Evolutionary conservation across 768 basidiomycete species (phyloP), one percentile per base, ranked within the genome.

Genomic region (Lyophyllum shimeji): DNA sequence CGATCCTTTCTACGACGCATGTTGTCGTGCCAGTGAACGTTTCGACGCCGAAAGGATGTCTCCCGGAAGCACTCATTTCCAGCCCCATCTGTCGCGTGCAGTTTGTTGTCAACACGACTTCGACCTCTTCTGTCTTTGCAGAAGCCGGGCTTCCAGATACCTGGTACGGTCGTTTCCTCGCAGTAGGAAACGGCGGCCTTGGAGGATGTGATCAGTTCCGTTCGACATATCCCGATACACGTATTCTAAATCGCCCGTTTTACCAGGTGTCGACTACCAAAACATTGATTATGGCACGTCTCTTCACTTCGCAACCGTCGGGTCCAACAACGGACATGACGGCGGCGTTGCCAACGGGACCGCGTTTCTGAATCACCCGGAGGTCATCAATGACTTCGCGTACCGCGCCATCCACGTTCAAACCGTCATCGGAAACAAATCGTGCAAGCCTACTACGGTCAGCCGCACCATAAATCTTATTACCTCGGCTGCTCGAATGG

Each of bases 311-410:
- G 58, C 58, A 8, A 42, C 53, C 11, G 44, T 59, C 23, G 34
- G 11, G 12, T 56, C 59, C 15, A 31, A 53, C 43, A 53, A 50
- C 8, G 52, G 52, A 2, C 55, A 56, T 24, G 48, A 53, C 25
- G 53, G 46, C 20, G 31, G 43, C 37, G 15, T 3, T 13, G 3
- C 34, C 34, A 17, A 5, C 6, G 54, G 23, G 5, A 7, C 12
- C 3, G 12, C 9, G 6, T 56, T 46, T 13, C n/a, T 59, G 13
- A 51, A 40, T 21, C 27, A 57, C n/a, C 39, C 48, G 24, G 46
- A 57, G 20, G 51, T 55, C 50, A 54, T 60, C 39, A 48, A 53
- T 12, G 56, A 53, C 48, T 56, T 56, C 24, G 40, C 52, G 1
- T 47, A 34, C 25, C 47, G 44, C n/a, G 47, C 52, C 12, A 49